These are phyloP conservation scores for Trypanosoma lewisi DNA, from an alignment of 208 protist genomes.

Conservation along the genomic window DNA sequence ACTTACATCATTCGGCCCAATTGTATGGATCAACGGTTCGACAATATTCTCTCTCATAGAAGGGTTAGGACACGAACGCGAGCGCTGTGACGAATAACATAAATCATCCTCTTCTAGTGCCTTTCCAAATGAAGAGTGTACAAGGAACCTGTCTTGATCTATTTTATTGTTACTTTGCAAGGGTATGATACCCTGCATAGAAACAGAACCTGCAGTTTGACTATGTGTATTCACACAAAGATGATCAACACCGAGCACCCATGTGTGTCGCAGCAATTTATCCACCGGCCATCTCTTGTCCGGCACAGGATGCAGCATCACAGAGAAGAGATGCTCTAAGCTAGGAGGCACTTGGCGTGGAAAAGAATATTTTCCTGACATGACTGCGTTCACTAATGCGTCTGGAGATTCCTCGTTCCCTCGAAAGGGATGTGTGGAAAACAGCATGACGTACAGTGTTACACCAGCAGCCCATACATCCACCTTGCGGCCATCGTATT, in stretches of 20 bases:
- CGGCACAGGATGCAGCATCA: constrained; percentile 78
- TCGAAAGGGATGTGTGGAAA: constrained; percentile 91
- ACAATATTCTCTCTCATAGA: background rate
- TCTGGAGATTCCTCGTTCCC: constrained; percentile 40
- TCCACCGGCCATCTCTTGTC: constrained; percentile 68
- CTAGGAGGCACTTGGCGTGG: constrained; percentile 46
- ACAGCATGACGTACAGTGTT: constrained; percentile 90
- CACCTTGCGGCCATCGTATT: constrained; percentile 88
- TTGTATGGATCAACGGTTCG: background rate
- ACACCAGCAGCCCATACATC: constrained; percentile 90
- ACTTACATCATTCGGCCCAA: background rate
- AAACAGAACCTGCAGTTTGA: background rate
- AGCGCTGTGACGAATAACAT: constrained; percentile 7
- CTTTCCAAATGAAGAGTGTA: constrained; percentile 12
- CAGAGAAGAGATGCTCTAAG: constrained; percentile 55
- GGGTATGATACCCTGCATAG: background rate
- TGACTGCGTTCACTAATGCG: constrained; percentile 57
- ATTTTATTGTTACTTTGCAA: background rate
- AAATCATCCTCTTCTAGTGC: constrained; percentile 14
- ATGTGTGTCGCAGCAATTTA: constrained; percentile 74
- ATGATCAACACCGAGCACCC: constrained; percentile 35
- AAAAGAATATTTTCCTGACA: constrained; percentile 44
- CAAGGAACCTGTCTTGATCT: background rate
- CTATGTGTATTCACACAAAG: no score
- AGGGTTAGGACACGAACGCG: constrained; percentile 18